phyloP scores from a whole-genome alignment of 495 filamentous ascomycete species.

The Aspergillus ostianus region DNA sequence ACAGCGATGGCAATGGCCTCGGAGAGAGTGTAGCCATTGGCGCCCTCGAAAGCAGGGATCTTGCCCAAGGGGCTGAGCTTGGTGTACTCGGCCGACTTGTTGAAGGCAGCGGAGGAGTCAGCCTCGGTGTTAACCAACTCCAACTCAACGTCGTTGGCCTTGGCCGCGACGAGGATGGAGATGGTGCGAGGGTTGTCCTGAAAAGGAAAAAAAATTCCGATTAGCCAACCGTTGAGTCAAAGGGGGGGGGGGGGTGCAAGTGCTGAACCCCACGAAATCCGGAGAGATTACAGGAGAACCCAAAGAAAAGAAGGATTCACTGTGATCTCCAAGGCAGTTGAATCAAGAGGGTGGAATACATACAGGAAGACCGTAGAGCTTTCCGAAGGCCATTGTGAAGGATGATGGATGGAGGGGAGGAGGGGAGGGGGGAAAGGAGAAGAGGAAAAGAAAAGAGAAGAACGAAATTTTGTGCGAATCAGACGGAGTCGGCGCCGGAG shows the following conservation, averaged over 20 bases:
- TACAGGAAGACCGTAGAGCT: slow-evolving; percentile 87
- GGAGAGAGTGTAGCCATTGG: slow-evolving; percentile 84
- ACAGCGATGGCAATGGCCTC: slow-evolving; percentile 95
- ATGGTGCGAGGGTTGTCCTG: slow-evolving; percentile 90
- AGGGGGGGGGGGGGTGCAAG: background rate
- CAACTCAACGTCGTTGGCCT: slow-evolving; percentile 90
- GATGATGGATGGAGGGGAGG: slow-evolving; percentile 19
- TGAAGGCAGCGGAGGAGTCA: slow-evolving; percentile 33
- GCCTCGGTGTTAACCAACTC: slow-evolving; percentile 71
- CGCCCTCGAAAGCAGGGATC: slow-evolving; percentile 87
- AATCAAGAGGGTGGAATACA: slow-evolving; percentile 33
- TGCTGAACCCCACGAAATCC: background rate
- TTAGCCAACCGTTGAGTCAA: slow-evolving; percentile 13
- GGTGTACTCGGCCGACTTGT: slow-evolving; percentile 65
- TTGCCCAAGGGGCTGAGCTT: slow-evolving; percentile 85
- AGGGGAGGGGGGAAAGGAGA: slow-evolving; percentile 34
- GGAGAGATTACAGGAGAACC: background rate
- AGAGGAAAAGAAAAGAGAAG: slow-evolving; percentile 29
- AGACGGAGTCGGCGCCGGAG: slow-evolving; percentile 36
- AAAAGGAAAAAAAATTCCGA: slow-evolving; percentile 18
- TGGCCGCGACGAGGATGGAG: slow-evolving; percentile 84
- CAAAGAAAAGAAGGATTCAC: slow-evolving; percentile 1
- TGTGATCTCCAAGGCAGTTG: no score
- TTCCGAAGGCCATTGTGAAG: slow-evolving; percentile 87
- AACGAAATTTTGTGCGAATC: slow-evolving; percentile 37